Evolutionary conservation across 805 yeast genomes (phyloP).

Genomic region (Myxozyma udenii): DNA sequence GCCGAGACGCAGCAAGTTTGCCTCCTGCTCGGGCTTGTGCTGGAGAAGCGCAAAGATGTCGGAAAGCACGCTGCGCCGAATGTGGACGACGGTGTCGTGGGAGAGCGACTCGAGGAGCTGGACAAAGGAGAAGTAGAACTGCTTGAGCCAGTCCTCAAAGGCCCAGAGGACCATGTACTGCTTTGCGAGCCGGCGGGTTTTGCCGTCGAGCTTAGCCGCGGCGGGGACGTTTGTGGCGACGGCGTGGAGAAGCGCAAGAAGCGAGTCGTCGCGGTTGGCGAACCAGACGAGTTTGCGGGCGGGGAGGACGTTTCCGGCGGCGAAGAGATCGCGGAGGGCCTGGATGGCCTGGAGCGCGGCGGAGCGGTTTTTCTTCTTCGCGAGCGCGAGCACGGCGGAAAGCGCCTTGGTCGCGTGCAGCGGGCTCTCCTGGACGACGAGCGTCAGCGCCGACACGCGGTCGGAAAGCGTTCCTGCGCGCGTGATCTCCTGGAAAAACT

Average conservation of each 20-base stretch:
- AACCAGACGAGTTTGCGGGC: constrained; percentile 78
- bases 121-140: constrained; percentile 67
- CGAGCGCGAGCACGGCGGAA: constrained; percentile 70
- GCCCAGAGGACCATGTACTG: constrained; percentile 68
- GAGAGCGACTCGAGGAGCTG: constrained; percentile 72
- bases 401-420: constrained; percentile 80
- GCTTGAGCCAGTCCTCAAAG: constrained; percentile 86
- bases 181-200: constrained; percentile 36
- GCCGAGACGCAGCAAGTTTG: constrained; percentile 79
- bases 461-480: constrained; percentile 91
- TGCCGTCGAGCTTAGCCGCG: constrained; percentile 35
- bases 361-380: constrained; percentile 88
- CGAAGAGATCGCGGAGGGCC: constrained; percentile 82
- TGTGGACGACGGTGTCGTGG: constrained; percentile 90
- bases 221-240: constrained; percentile 29
- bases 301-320: constrained; percentile 75
- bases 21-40: constrained; percentile 95
- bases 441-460: constrained; percentile 90
- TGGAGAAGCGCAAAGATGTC: constrained; percentile 78
- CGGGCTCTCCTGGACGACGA: constrained; percentile 93
- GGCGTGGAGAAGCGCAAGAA: constrained; percentile 35
- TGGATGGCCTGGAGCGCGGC: constrained; percentile 88
- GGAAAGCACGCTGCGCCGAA: constrained; percentile 69
- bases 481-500: constrained; percentile 83
- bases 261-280: constrained; percentile 54